Base-by-base conservation (phyloP, 2,329 filamentous ascomycete genomes). In the Lithohypha guttulata region DNA sequence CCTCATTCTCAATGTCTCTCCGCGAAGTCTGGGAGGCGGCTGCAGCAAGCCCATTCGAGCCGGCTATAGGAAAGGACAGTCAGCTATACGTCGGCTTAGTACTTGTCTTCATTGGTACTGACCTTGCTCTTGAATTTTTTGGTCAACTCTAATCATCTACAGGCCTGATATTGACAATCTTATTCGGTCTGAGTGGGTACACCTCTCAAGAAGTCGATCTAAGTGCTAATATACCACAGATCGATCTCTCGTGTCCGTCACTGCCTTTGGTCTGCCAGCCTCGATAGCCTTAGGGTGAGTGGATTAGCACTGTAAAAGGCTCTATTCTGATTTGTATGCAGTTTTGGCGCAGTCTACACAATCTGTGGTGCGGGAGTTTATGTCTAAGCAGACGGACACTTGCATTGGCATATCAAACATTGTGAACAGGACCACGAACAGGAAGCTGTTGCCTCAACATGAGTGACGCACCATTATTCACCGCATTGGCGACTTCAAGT, bases 311-410 rank as follows among this genome's bases (percentile, higher is more conserved):
- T 37, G 34, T n/a, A 30, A 18, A 30, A 29, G 29, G 32, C 30
- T 44, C 28, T 51, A 42, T 14, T 22, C 29, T 42, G 27, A 27
- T 47, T 18, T 26, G 11, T 14, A 19, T 17, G 8, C 56, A 95
- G 89, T 35, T 83, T 94, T 62, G 91, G 91, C 53, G 81, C 89
- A 35, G 86, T 98, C 31, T 95, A 91, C 66, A 94, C 95, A 81
- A 96, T 98, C 66, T 98, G 91, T 65, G 91, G 87, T 44, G 91
- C 91, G 59, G 91, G 91, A 60, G 91, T 98, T 58, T 96, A 98
- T 78, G 85, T 98, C 62, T 98, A 65, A 37, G 6, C 20, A 10
- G 18, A 33, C n/a, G 30, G 34, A 32, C 42, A 38, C 35, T 26
- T 20, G 21, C 23, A 17, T 29, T 30, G 22, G 27, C 32, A 35